Evolutionary conservation across 345 rosid species (phyloP), one percentile per base, ranked within the genome.

Genomic region (Theobroma cacao): DNA sequence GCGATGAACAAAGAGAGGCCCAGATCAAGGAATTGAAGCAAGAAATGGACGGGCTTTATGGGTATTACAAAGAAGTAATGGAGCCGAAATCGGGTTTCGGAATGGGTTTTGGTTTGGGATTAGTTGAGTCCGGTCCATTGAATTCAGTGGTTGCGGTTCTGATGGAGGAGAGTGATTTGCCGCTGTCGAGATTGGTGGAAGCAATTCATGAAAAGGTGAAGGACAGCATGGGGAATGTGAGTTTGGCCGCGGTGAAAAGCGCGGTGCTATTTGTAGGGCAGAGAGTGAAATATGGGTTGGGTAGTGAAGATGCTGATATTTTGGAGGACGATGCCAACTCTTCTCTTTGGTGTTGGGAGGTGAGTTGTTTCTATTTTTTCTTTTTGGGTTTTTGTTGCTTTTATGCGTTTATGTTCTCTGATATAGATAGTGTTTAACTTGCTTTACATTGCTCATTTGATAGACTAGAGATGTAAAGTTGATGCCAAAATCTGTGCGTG

Each of bases 321-420:
- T 86, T 96, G 81, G 98, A 96, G 82, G 99, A 96, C 77, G 85
- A 89, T 52, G 43, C 85, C 18, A 79, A 77, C 2, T 75, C 87
- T 74, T 89, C 88, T 80, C 95, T 94, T 7, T 94, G 98, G 98
- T 96, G 98, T 74, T 96, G 99, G 98, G 99, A 96, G 98, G 99
- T 95, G 40, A 48, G 28, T 14, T 55, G 15, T 24, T 30, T 36
- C 18, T 40, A 60, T 1, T 6, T 22, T 31, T 53, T 3, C 13
- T 5, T 2, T 36, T 30, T 41, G 15, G 7, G 2, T 18, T 5
- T 28, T 65, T 7, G 14, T 75, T 12, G 7, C 26, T 18, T 52
- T 64, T 22, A 12, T 11, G 12, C 3, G 20, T 75, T n/a, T 75
- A 24, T 24, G 3, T 31, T 40, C 24, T 59, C 33, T 43, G 30